phyloP scores from a whole-genome alignment of 176 grass and related monocot species.

The Olyra latifolia region DNA sequence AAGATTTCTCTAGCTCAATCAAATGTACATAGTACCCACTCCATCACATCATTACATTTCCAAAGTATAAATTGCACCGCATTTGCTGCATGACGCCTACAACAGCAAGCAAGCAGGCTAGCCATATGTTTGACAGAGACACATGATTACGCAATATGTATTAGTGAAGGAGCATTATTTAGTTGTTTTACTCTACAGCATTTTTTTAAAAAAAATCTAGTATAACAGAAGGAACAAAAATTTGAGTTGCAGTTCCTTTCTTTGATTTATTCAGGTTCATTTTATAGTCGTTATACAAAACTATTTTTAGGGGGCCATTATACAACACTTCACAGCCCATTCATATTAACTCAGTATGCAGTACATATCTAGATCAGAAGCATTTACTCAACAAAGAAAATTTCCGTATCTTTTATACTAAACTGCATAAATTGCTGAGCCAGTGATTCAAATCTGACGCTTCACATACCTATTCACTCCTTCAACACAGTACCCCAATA shows the following conservation, averaged over 20 bases:
- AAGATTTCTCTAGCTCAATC: conserved; percentile 3
- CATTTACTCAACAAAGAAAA: not conserved
- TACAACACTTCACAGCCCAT: not conserved
- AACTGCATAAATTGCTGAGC: not conserved
- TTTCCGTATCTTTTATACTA: not conserved
- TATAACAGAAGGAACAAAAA: not conserved
- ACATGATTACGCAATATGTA: not conserved
- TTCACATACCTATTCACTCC: conserved; percentile 82
- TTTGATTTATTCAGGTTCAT: not conserved
- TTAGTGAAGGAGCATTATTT: not conserved
- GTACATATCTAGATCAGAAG: not conserved
- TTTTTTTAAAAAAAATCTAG: not conserved
- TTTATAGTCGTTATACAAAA: conserved; percentile 1
- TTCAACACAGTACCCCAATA: conserved; percentile 96
- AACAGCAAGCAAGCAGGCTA: not conserved
- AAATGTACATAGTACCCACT: not conserved
- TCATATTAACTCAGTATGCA: not conserved
- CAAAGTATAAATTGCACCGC: not conserved
- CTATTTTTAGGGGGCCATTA: not conserved
- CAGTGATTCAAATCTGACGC: not conserved
- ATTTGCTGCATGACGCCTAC: not conserved
- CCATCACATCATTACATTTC: not conserved
- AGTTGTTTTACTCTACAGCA: not conserved
- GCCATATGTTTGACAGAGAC: not conserved
- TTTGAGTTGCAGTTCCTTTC: not conserved